Evolutionary conservation across 2,329 filamentous ascomycete species (phyloP), one percentile per base, ranked within the genome.

Genomic region (Penicillium fuscoglaucum): DNA sequence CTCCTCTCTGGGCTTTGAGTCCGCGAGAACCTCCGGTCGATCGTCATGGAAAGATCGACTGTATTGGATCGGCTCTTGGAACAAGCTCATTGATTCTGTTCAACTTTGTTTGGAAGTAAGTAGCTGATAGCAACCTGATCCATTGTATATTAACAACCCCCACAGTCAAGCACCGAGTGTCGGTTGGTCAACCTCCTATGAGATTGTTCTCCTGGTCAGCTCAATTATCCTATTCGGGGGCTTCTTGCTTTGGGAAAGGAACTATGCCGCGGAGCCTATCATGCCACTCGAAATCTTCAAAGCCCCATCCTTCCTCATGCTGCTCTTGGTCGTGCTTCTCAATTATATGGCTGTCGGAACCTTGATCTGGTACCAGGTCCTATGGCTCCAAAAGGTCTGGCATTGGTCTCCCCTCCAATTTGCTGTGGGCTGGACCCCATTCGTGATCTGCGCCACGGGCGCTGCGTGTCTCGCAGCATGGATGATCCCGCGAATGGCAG

Each of bases 81-180:
- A 68, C 76, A 1, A 63, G 68, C 15, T 73, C 75, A 6, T 63
- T 83, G n/a, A 67, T 82, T 1, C 62, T 82, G 0, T 83, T 82
- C 57, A 83, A 80, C 54, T 74, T 83, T n/a, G 75, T 75, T 1
- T 83, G 80, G 76, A 83, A 82, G 80, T 81, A 62, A 70, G 74
- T 69, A 13, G 19, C n/a, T 21, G 26, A 17, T 12, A 13, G 2
- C 19, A 43, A 52, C 28, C 26, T 1, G 13, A 8, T 9, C 7
- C 5, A 24, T 33, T 33, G 28, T 13, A 31, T 52, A 19, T 43
- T 60, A n/a, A 55, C 17, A 1, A 1, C 33, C 37, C 13, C 21
- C 33, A 21, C 19, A 52, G 70, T 52, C 74, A 80, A 74, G 80
- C 80, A 4, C 79, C 80, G 0, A 73, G 74, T 1, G 77, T 73